Conservation (phyloP, 202 grass and related monocot species). For the Saccharum hybrid region DNA sequence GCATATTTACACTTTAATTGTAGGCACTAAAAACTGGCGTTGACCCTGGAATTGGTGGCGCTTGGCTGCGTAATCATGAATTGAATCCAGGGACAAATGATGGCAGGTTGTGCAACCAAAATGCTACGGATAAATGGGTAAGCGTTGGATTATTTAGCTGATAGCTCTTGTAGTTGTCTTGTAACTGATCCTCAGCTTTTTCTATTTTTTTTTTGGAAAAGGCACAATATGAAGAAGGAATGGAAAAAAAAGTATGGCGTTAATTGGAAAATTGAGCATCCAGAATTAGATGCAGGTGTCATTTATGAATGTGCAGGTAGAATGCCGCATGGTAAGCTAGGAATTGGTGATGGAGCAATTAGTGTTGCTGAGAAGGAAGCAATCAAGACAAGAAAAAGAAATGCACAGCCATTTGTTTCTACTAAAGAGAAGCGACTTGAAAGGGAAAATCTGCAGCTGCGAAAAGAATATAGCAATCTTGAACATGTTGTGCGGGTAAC, state of each 20-base stretch:
- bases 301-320: conserved; percentile 1
- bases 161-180: neutral
- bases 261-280: neutral
- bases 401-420: too few relatives aligned
- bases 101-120: neutral
- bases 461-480: too few relatives aligned
- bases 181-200: neutral
- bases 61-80: neutral
- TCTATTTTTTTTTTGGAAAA: neutral
- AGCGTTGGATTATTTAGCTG: neutral
- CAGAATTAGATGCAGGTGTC: neutral
- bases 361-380: too few relatives aligned
- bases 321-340: neutral
- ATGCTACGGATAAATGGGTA: too few relatives aligned
- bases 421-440: too few relatives aligned
- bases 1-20: neutral
- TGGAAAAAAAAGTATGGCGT: neutral
- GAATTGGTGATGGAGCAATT: too few relatives aligned
- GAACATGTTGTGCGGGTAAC: too few relatives aligned
- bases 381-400: too few relatives aligned
- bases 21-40: neutral
- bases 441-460: too few relatives aligned
- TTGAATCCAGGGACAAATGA: neutral
- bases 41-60: neutral
- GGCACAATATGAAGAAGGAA: neutral